Evolutionary conservation across 495 filamentous ascomycete genomes (phyloP).

Genomic region (Elaphomyces granulatus): DNA sequence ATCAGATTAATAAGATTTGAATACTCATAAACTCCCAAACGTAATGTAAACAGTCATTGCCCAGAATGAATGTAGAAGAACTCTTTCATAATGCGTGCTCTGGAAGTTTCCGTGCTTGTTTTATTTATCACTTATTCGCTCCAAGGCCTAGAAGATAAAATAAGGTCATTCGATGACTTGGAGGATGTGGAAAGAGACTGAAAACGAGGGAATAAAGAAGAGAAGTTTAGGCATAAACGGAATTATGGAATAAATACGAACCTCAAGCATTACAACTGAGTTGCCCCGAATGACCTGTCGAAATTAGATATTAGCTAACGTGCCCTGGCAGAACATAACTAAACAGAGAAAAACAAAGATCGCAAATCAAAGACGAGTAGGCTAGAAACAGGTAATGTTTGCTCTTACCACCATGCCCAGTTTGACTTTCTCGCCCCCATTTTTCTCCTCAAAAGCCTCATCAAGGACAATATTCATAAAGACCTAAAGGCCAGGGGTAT

Average conservation of each 20-base stretch:
- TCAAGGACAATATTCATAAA: conserved; percentile 98
- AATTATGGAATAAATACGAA: no score
- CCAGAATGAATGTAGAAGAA: not conserved
- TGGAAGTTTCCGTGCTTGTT: no score
- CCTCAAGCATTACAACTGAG: conserved; percentile 92
- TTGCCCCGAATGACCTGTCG: conserved; percentile 70
- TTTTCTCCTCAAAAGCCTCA: conserved; percentile 93
- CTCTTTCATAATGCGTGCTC: not conserved
- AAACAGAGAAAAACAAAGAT: no score
- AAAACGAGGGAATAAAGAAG: not conserved
- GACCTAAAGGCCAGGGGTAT: conserved; percentile 42
- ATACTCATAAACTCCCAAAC: no score
- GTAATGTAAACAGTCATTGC: not conserved
- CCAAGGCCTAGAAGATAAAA: conserved; percentile 33
- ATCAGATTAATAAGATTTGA: no score
- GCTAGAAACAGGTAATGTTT: not conserved
- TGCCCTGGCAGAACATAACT: not conserved
- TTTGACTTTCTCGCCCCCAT: conserved; percentile 75
- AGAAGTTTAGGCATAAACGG: no score
- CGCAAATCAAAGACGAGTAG: not conserved
- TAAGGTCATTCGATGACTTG: not conserved
- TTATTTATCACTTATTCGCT: conserved; percentile 43
- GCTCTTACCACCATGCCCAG: conserved; percentile 80
- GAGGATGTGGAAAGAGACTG: not conserved
- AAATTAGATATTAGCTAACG: conserved; percentile 1